Percentiles rank a stretch among this genome's conserved stretches.
Evolutionary conservation across 495 filamentous ascomycete species (phyloP).

Genomic region (Penicillium steckii): DNA sequence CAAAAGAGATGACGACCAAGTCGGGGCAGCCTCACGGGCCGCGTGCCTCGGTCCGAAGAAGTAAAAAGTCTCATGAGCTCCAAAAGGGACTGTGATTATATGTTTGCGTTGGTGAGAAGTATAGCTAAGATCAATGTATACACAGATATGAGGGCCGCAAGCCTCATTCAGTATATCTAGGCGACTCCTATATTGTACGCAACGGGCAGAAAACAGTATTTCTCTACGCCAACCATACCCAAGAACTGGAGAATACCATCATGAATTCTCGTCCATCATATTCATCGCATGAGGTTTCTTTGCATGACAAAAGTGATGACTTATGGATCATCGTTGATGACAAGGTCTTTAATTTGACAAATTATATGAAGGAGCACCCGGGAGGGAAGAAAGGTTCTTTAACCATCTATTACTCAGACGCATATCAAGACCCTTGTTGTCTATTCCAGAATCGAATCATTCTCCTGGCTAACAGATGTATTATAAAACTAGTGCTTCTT

Average conservation of each 20-base stretch:
- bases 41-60: neutral
- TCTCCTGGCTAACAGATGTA: neutral
- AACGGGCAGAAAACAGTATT: no score
- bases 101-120: no score
- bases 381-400: slow-evolving; percentile 23
- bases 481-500: neutral
- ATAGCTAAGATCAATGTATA: no score
- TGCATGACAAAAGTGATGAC: slow-evolving; percentile 64
- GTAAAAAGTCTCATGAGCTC: neutral
- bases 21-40: neutral
- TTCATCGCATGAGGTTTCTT: neutral
- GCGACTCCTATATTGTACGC: no score
- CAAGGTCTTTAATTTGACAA: slow-evolving; percentile 80
- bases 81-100: no score
- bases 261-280: neutral
- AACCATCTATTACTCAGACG: no score
- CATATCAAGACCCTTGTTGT: neutral
- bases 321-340: slow-evolving; percentile 82
- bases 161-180: no score
- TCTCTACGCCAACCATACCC: no score
- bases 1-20: neutral
- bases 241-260: neutral
- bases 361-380: slow-evolving; percentile 26
- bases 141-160: no score
- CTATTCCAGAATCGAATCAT: no score